Percentiles rank a stretch among this genome's conserved stretches.
Evolutionary conservation across 345 rosid species (phyloP).

Genomic region (Eucalyptus marginata): DNA sequence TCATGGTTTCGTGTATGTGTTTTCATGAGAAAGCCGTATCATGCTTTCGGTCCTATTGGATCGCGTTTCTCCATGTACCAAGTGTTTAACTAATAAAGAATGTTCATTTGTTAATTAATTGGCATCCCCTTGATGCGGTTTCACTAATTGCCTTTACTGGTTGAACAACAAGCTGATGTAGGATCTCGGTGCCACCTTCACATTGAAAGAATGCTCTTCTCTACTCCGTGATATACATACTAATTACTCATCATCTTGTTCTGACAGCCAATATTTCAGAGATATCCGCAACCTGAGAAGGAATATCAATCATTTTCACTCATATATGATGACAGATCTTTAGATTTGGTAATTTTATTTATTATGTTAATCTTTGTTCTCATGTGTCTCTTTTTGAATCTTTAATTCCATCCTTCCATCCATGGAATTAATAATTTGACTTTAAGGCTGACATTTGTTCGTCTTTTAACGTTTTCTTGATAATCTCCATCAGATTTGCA

Average conservation of each 20-base stretch:
- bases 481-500: conserved; percentile 41
- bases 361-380: not conserved
- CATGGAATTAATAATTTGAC: not conserved
- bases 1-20: not conserved
- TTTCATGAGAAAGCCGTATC: not conserved
- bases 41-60: not conserved
- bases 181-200: not conserved
- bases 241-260: not conserved
- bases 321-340: conserved; percentile 52
- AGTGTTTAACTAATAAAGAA: not conserved
- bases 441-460: too few species aligned
- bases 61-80: not conserved
- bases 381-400: not conserved
- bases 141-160: not conserved
- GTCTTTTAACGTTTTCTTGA: not conserved
- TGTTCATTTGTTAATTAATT: not conserved
- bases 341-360: conserved; percentile 52
- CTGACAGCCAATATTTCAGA: conserved; percentile 67
- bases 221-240: not conserved
- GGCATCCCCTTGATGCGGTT: not conserved
- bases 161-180: not conserved
- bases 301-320: conserved; percentile 86
- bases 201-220: not conserved
- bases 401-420: not conserved
- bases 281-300: conserved; percentile 78